Conservation (phyloP, 352 stramenopile genomes). For the Elongisporangium prolatum region DNA sequence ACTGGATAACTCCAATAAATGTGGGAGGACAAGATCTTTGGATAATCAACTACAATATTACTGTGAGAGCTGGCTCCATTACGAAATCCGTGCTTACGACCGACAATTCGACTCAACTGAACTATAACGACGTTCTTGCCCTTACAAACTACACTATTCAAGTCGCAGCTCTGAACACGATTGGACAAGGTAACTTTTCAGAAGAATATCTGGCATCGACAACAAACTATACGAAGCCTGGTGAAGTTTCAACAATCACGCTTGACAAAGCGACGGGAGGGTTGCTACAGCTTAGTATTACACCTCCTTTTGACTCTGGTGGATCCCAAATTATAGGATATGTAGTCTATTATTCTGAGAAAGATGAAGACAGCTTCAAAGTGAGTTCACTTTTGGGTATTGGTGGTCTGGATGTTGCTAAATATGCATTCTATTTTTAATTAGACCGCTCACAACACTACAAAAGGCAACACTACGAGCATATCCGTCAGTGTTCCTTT, state of each 20-base stretch:
- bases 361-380: slow-evolving; percentile 1
- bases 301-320: slow-evolving; percentile 28
- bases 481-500: slow-evolving; percentile 32
- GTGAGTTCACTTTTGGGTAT: neutral
- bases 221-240: slow-evolving; percentile 35
- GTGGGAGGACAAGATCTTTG: slow-evolving; percentile 26
- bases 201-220: slow-evolving; percentile 15
- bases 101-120: slow-evolving; percentile 29
- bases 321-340: slow-evolving; percentile 35
- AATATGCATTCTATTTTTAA: neutral
- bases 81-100: slow-evolving; percentile 14
- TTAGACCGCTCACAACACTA: slow-evolving; percentile 26
- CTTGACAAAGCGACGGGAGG: slow-evolving; percentile 36
- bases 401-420: neutral
- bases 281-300: slow-evolving; percentile 29
- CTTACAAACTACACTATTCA: slow-evolving; percentile 28
- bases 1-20: slow-evolving; percentile 44
- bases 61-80: slow-evolving; percentile 7
- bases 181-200: slow-evolving; percentile 22
- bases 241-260: slow-evolving; percentile 12
- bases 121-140: slow-evolving; percentile 18
- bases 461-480: slow-evolving; percentile 9
- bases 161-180: slow-evolving; percentile 33
- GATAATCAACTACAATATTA: slow-evolving; percentile 37
- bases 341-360: slow-evolving; percentile 8